Percentiles rank a stretch among this genome's conserved stretches.
Conservation (phyloP, 129 eudicot genomes). For the Daucus carota region DH1_v3.0 NC_030382.2:29266001-29266500, state of each 20-base stretch:
- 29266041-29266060: slow-evolving; percentile 81
- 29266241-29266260: slow-evolving; percentile 95
- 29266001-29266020: slow-evolving; percentile 93
- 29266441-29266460: too few species aligned
- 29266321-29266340: slow-evolving; percentile 11
- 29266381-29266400: too few species aligned
- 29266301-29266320: slow-evolving; percentile 35
- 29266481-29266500: background rate
- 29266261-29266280: slow-evolving; percentile 93
- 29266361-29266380: slow-evolving; percentile 24
- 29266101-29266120: slow-evolving; percentile 55
- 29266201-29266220: slow-evolving; percentile 61
- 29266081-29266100: slow-evolving; percentile 58
- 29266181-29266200: slow-evolving; percentile 7
- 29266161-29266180: slow-evolving; percentile 10
- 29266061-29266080: slow-evolving; percentile 93
- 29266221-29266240: slow-evolving; percentile 94
- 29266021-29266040: slow-evolving; percentile 96
- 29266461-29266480: background rate
- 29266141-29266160: slow-evolving; percentile 25
- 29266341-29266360: slow-evolving; percentile 17
- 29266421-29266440: too few species aligned
- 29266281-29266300: slow-evolving; percentile 66
- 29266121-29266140: slow-evolving; percentile 64
- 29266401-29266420: too few species aligned